These are phyloP conservation scores for Arachnopeziza araneosa DNA, from an alignment of 2,329 filamentous ascomycete species.

Conservation along the genomic window DNA sequence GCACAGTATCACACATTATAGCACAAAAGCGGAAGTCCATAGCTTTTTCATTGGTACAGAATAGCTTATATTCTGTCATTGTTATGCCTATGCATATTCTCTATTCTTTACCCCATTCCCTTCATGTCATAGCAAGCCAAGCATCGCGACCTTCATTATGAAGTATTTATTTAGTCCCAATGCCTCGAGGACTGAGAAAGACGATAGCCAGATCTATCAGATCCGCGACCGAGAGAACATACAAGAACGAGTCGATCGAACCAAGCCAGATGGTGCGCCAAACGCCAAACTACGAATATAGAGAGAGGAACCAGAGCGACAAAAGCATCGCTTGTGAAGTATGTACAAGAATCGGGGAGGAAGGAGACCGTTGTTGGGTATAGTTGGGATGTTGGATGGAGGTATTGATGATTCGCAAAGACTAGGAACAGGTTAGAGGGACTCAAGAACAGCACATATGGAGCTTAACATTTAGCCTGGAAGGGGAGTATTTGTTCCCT, in stretches of 20 bases:
- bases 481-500: slow-evolving; percentile 5
- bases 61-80: neutral
- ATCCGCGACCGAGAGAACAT: neutral
- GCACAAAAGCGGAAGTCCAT: neutral
- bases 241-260: neutral
- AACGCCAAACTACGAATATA: neutral
- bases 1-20: neutral
- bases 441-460: neutral
- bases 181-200: neutral
- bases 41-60: neutral
- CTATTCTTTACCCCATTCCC: neutral
- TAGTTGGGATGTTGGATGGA: neutral
- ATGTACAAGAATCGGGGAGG: neutral
- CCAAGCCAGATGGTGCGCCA: neutral
- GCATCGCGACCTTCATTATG: neutral
- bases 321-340: neutral
- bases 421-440: neutral
- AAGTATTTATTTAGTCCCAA: neutral
- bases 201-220: neutral
- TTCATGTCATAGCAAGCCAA: neutral
- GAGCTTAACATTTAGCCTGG: neutral
- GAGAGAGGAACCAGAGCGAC: neutral
- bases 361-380: neutral
- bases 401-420: neutral
- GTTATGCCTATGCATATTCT: neutral